Evolutionary conservation across 495 filamentous ascomycete genomes (phyloP), one percentile per base, ranked within the genome.

Genomic region (Astrothelium subdiscretum): DNA sequence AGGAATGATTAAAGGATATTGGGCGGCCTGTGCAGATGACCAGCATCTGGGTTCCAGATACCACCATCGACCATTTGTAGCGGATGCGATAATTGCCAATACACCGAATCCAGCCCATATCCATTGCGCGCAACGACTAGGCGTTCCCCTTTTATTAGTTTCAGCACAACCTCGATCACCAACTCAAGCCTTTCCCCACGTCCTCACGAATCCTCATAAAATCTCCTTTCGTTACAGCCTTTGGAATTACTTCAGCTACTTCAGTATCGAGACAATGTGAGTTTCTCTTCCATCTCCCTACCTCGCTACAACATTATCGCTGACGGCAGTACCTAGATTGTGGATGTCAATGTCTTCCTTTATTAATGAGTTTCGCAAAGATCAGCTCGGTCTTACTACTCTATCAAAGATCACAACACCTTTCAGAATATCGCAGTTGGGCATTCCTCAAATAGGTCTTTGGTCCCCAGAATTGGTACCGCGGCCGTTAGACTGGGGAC

Each of bases 51-150:
- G n/a, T n/a, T n/a, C n/a, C n/a, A n/a, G n/a, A n/a, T n/a, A n/a
- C n/a, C n/a, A n/a, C n/a, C n/a, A n/a, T n/a, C n/a, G n/a, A 51
- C 84, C 87, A 11, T 94, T 94, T 63, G 83, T 92, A 26, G 88
- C 87, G 0, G 87, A 92, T 71, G 85, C 80, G 8, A 92, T 94
- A 66, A 91, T 94, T 62, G 89, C 89, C 13, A 94, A 94, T 68
- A 89, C 89, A 2, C 88, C 88, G 0, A 87, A 86, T 70, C 91
- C 91, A 70, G 87, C 87, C 13, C 88, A 91, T 71, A 75, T 92
- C 4, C 88, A 90, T 73, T 86, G 87, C 64, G 89, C 89, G n/a
- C 85, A 94, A 72, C 85, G 84, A 67, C 72, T 94, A 59, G 88
- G 88, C 0, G 81, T 92, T 27, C 88, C 89, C 11, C 73, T 92